phyloP scores from a whole-genome alignment of 2,329 filamentous ascomycete genomes.

The Sporothrix protearum region DNA sequence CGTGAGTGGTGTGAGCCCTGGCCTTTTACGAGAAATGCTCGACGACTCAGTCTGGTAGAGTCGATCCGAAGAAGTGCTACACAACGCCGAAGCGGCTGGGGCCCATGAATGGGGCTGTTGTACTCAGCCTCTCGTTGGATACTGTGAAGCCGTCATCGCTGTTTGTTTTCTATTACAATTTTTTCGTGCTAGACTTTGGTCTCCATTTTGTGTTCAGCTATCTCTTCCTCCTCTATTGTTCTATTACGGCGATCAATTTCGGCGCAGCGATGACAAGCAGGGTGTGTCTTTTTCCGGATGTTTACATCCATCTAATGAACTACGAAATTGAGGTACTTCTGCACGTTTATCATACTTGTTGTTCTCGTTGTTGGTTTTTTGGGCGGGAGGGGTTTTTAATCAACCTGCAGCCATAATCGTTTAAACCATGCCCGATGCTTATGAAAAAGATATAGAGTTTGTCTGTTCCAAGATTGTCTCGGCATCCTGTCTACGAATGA shows the following conservation, averaged over 20 bases:
- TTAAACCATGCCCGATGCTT: too few species aligned
- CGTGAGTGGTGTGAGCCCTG: conserved; percentile 48
- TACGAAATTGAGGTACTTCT: too few species aligned
- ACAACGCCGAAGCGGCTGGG: conserved; percentile 41
- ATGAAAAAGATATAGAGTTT: too few species aligned
- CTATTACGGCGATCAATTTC: background rate
- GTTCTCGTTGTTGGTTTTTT: too few species aligned
- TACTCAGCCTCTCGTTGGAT: background rate
- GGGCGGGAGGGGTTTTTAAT: too few species aligned
- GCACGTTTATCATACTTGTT: too few species aligned
- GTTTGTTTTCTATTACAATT: background rate
- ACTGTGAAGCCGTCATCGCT: background rate
- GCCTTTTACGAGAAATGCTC: conserved; percentile 77
- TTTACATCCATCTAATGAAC: background rate
- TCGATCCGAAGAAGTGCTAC: conserved; percentile 88
- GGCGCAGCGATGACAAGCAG: background rate
- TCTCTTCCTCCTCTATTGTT: background rate
- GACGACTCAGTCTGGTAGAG: conserved; percentile 88
- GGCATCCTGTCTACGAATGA: background rate
- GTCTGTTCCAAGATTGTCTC: background rate
- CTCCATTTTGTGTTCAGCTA: background rate
- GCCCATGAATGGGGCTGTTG: background rate
- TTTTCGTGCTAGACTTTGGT: background rate
- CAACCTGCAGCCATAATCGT: too few species aligned
- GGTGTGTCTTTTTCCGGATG: background rate